Evolutionary conservation across 2,329 filamentous ascomycete genomes (phyloP), one percentile per base, ranked within the genome.

Genomic region (Cladosporium sp.): DNA sequence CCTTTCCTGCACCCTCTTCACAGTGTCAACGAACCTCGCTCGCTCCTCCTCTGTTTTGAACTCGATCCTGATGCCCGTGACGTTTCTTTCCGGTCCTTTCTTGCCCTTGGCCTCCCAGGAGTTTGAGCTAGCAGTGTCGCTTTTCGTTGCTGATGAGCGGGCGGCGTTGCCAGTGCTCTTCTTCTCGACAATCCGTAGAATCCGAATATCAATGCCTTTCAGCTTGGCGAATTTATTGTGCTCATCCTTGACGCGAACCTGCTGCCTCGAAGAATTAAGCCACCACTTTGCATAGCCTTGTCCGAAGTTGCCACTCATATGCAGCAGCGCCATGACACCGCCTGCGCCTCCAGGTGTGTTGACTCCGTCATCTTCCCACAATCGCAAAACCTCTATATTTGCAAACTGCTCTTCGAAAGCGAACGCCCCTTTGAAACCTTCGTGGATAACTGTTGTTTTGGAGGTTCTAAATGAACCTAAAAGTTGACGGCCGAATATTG

Each of bases 331-430:
- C 35, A 82, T 73, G 21, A 82, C 75, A 23, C 79, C 81, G 21
- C 77, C 77, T 0, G 73, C 76, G 0, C 77, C 78, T 12, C 73
- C 72, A 4, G 72, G 69, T 1, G 70, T 73, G 4, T 70, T 66
- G 6, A 73, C 68, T 8, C 75, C 75, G 28, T 79, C 76, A 55
- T 83, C 80, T 67, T 81, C 77, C 80, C 81, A 83, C 0, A 83
- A 71, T 4, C 81, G 75, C 2, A 83, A 73, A 40, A 80, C 80
- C 66, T 83, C 81, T 66, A 82, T 79, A 23, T 78, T 81, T 62
- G 80, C 81, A 74, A 83, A 81, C 69, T 82, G 81, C 68, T 82
- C 80, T 62, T 81, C 78, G 64, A 81, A 81, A 3, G 78, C 73
- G 62, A 82, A 79, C 0, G 77, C 74, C 0, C 77, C 75, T 23